These are phyloP conservation scores for Luvunga scandens DNA, from an alignment of 345 rosid genomes.

Conservation along the genomic window DNA sequence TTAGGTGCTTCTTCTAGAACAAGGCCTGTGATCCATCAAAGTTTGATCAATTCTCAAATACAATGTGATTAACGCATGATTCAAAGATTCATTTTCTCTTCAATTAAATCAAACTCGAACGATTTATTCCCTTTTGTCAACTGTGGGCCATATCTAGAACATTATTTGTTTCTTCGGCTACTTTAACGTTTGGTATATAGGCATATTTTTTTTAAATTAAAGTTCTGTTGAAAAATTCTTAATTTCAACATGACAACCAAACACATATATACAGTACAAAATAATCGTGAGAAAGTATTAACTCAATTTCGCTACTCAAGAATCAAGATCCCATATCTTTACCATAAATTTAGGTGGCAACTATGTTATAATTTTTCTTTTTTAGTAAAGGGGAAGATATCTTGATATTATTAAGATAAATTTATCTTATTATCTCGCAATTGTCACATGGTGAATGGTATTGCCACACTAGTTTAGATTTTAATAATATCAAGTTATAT, in stretches of 20 bases:
- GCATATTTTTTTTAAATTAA: background rate
- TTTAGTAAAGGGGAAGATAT: too few relatives aligned
- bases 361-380: too few relatives aligned
- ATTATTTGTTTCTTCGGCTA: background rate
- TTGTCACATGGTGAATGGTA: too few relatives aligned
- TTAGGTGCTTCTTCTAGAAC: background rate
- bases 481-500: too few relatives aligned
- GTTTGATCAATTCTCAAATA: background rate
- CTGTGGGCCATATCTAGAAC: background rate
- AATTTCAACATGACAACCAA: background rate
- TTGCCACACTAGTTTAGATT: too few relatives aligned
- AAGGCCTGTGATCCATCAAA: background rate
- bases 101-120: background rate
- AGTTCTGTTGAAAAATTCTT: background rate
- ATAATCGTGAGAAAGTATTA: background rate
- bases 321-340: background rate
- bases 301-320: background rate
- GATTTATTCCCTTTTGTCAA: background rate
- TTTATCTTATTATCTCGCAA: too few relatives aligned
- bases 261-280: background rate
- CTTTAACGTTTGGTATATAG: background rate
- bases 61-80: background rate
- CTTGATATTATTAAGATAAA: too few relatives aligned
- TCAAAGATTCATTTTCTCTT: background rate
- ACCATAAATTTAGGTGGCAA: background rate